Percentiles rank a stretch among this genome's conserved stretches.
phyloP scores from a whole-genome alignment of 78 protist genomes.

The slime mould (Dictyostelium discoideum) region dicty_2.7 NC_007089.4:1925501-1926000 shows the following conservation, averaged over 20 bases:
- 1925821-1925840: background rate
- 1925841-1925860: background rate
- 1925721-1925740: background rate
- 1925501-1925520: conserved; percentile 15
- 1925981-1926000: background rate
- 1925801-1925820: background rate
- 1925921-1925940: background rate
- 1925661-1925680: background rate
- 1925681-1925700: background rate
- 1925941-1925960: background rate
- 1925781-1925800: background rate
- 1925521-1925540: background rate
- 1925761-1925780: background rate
- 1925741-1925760: background rate
- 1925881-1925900: background rate
- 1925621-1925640: conserved; percentile 39
- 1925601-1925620: conserved; percentile 42
- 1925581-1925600: conserved; percentile 21
- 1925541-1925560: background rate
- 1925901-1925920: background rate
- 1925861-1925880: background rate
- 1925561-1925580: conserved; percentile 20
- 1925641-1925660: conserved; percentile 7
- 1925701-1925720: background rate
- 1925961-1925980: background rate